A percentile compares a stretch with the other conserved stretches of the same genome.
phyloP scores from a whole-genome alignment of 2,329 filamentous ascomycete genomes.

The Pseudonectria foliicola region DNA sequence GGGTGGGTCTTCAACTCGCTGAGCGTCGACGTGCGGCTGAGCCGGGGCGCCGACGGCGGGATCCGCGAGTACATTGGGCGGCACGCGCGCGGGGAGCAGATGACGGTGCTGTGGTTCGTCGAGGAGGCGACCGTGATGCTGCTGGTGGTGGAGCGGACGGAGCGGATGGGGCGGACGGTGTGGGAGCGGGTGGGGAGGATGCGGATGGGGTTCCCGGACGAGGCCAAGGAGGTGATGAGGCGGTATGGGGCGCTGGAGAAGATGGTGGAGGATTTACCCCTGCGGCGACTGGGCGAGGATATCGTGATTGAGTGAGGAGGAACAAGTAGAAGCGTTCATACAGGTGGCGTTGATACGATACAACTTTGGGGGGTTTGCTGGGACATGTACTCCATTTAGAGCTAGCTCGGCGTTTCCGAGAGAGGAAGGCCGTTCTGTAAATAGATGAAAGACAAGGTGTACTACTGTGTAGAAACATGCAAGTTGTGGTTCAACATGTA shows the following conservation, averaged over 20 bases:
- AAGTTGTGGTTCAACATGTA: too few relatives aligned
- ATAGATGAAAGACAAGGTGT: too few relatives aligned
- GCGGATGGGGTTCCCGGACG: constrained; percentile 28
- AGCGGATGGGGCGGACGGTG: constrained; percentile 8
- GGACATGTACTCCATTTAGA: too few relatives aligned
- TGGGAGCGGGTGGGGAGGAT: constrained; percentile 31
- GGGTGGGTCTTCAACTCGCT: constrained; percentile 31
- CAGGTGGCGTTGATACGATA: too few relatives aligned
- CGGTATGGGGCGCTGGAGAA: constrained; percentile 24
- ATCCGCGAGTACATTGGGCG: constrained; percentile 28
- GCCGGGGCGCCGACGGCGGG: constrained; percentile 17
- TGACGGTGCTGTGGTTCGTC: constrained; percentile 30
- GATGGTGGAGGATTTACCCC: constrained; percentile 25
- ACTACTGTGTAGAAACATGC: too few relatives aligned
- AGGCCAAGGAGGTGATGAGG: constrained; percentile 25
- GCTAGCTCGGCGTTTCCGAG: too few relatives aligned
- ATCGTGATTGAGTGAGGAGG: constrained; percentile 27
- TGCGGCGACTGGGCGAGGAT: constrained; percentile 26
- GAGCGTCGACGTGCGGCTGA: constrained; percentile 27
- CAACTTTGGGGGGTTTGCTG: too few relatives aligned
- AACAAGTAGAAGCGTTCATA: too few relatives aligned
- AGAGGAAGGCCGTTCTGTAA: too few relatives aligned
- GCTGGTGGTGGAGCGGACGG: constrained; percentile 24
- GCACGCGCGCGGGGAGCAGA: constrained; percentile 28
- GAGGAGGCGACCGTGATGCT: constrained; percentile 28